A percentile compares a stretch with the other conserved stretches of the same genome.
These are phyloP conservation scores for Achaetomium macrosporum DNA, from an alignment of 2,329 filamentous ascomycete species.

Conservation along the genomic window DNA sequence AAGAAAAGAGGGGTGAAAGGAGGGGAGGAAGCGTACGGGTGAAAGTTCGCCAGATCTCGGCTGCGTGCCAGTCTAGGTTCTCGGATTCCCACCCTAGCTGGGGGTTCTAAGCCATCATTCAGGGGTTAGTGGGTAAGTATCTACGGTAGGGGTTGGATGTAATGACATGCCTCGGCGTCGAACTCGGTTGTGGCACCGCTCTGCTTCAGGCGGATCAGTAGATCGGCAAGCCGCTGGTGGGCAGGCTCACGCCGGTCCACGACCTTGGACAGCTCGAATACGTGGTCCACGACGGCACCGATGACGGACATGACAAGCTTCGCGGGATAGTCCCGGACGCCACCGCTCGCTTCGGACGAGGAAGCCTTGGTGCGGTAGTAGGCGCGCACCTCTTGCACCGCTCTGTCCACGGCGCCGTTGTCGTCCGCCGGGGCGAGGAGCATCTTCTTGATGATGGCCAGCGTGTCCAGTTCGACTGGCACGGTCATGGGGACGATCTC, in stretches of 20 bases:
- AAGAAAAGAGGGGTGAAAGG: not conserved
- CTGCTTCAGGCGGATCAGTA: not conserved
- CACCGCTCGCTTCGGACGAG: not conserved
- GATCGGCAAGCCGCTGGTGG: not conserved
- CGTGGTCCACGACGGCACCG: not conserved
- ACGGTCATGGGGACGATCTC: not conserved
- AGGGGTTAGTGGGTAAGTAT: not conserved
- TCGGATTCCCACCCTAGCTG: not conserved
- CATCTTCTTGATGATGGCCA: not conserved
- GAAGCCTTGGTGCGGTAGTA: not conserved
- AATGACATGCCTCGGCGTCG: not conserved
- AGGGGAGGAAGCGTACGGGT: not conserved
- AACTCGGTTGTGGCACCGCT: not conserved
- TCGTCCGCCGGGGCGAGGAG: not conserved
- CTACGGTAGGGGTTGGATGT: not conserved
- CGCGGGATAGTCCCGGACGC: no score
- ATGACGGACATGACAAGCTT: not conserved
- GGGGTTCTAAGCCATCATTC: not conserved
- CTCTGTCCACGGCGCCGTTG: not conserved
- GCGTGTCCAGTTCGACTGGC: not conserved
- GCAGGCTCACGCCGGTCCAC: not conserved
- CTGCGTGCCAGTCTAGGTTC: not conserved
- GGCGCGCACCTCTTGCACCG: not conserved
- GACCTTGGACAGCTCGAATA: not conserved
- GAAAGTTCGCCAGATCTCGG: not conserved